Evolutionary conservation across 805 yeast genomes (phyloP).

Genomic region (Saccharomycopsis schoenii): DNA sequence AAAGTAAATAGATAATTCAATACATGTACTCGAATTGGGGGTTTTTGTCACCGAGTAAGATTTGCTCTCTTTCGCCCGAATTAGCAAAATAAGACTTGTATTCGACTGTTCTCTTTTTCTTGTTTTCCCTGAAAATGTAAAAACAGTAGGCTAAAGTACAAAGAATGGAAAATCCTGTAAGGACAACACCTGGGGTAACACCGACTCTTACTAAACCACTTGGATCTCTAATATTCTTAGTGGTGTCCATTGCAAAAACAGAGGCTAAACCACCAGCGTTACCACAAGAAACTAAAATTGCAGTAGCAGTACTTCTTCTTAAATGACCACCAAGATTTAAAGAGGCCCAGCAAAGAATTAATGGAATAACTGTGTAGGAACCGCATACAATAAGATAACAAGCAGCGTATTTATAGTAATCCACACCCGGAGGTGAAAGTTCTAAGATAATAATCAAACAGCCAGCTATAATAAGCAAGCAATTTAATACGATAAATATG

Average conservation of each 20-base stretch:
- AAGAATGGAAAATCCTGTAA: conserved; percentile 33
- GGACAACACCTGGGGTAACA: conserved; percentile 38
- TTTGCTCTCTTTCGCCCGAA: conserved; percentile 11
- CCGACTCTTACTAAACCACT: conserved; percentile 31
- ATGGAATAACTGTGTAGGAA: conserved; percentile 54
- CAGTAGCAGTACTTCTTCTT: conserved; percentile 48
- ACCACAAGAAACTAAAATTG: conserved; percentile 59
- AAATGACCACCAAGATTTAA: conserved; percentile 55
- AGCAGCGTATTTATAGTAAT: conserved; percentile 44
- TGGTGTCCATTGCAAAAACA: conserved; percentile 25
- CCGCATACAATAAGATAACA: conserved; percentile 52
- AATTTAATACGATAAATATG: conserved; percentile 20
- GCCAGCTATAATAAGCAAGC: conserved; percentile 39
- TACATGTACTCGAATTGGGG: conserved; percentile 15
- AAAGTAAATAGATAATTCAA: not conserved
- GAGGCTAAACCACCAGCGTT: conserved; percentile 50
- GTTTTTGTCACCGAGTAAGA: conserved; percentile 10
- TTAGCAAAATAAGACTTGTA: conserved; percentile 9
- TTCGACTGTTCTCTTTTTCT: conserved; percentile 20
- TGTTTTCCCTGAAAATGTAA: conserved; percentile 24
- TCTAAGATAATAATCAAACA: conserved; percentile 25
- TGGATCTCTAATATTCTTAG: conserved; percentile 15
- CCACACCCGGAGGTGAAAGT: conserved; percentile 33
- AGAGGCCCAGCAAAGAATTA: conserved; percentile 56
- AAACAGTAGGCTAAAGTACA: conserved; percentile 28